Base-by-base conservation (phyloP, 2,329 filamentous ascomycete genomes). In the Onygenales sp. region DNA sequence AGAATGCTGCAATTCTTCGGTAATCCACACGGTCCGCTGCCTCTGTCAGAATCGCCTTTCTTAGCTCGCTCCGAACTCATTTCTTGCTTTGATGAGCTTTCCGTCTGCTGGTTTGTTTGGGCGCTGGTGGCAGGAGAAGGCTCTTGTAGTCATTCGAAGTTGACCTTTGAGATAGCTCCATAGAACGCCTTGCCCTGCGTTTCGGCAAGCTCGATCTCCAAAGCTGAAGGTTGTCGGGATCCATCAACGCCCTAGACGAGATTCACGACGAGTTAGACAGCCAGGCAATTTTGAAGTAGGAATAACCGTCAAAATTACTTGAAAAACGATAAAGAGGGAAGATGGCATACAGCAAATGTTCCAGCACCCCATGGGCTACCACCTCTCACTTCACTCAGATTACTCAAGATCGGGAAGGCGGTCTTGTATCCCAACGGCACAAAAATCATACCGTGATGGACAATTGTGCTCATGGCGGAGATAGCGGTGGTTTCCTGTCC, bases 381-480 rank as follows among this genome's bases (percentile, higher is more conserved):
- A 65, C 93, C 93, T 69, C 87, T 88, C 58, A 93, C 79, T 77
- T 96, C 90, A 33, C 67, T 67, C 37, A 95, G 70, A 73, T 91
- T 85, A 59, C 84, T 68, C 59, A 95, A 73, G 58, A 83, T 73
- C 56, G 67, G 68, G 67, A 95, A 96, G 49, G 83, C 75, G 64
- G 85, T 87, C 74, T 87, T 85, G 79, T 95, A 97, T 53, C 93
- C 93, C 52, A 97, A 79, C 48, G 93, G 93, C n/a, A 97, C 90
- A 71, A 86, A 97, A 78, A 93, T 86, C 75, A 97, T 86, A 65
- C 93, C 93, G 77, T 97, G 93, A 76, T 97, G 93, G 56, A 85
- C 72, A 52, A 97, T 77, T 14, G 92, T 97, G 66, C 85, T 89
- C 82, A 97, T 83, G 68, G 85, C 76, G 36, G 85, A 78, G 58